Evolutionary conservation across 164 flowering plant species (phyloP).

Genomic region (Chloranthus sessilifolius): DNA sequence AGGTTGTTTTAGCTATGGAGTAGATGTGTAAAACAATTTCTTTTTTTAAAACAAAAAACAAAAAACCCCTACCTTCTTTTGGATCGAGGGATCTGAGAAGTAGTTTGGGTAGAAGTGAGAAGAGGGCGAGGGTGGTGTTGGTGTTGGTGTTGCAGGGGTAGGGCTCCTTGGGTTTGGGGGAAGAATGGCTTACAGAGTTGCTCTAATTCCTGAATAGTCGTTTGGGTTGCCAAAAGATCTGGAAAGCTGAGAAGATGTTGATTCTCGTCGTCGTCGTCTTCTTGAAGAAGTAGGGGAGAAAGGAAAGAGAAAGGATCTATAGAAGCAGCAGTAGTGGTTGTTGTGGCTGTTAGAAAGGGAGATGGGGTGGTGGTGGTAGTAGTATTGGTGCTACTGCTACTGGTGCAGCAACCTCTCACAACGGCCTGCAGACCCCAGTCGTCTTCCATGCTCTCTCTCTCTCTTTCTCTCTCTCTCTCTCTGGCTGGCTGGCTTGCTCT

Average conservation of each 20-base stretch:
- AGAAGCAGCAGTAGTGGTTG: slow-evolving; percentile 7
- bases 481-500: too few relatives aligned
- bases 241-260: slow-evolving; percentile 19
- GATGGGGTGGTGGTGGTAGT: neutral
- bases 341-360: slow-evolving; percentile 16
- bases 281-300: slow-evolving; percentile 9
- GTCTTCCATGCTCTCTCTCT: slow-evolving; percentile 57
- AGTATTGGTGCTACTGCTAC: slow-evolving; percentile 13
- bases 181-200: slow-evolving; percentile 68
- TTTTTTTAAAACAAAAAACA: neutral
- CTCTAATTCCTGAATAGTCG: slow-evolving; percentile 46
- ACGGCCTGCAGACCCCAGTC: slow-evolving; percentile 98
- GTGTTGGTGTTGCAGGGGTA: slow-evolving; percentile 12
- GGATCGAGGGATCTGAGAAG: slow-evolving; percentile 39
- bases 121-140: slow-evolving; percentile 13
- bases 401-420: slow-evolving; percentile 69
- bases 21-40: neutral
- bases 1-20: too few relatives aligned
- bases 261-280: slow-evolving; percentile 5
- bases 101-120: slow-evolving; percentile 9
- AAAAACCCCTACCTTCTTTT: slow-evolving; percentile 56
- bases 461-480: neutral
- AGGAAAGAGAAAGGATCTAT: slow-evolving; percentile 17
- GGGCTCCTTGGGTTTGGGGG: slow-evolving; percentile 15
- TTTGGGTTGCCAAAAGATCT: slow-evolving; percentile 31